phyloP scores from a whole-genome alignment of 257 asterid genomes.

The Eustoma russellianum region DNA sequence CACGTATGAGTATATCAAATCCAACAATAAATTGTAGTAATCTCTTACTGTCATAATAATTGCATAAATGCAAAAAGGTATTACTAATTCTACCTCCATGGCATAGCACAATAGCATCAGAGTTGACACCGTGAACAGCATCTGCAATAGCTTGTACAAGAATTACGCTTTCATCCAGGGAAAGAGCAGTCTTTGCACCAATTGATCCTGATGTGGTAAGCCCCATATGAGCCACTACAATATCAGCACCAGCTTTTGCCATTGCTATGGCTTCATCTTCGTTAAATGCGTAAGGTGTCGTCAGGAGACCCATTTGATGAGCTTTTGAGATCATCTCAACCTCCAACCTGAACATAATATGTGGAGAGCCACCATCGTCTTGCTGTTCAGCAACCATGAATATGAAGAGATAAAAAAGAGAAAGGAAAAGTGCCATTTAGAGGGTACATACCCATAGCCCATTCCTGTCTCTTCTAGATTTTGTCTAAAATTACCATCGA shows the following conservation, averaged over 20 bases:
- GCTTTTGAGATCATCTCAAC: conserved; percentile 94
- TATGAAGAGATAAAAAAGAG: conserved; percentile 1
- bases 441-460: conserved; percentile 63
- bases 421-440: neutral
- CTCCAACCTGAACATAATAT: conserved; percentile 52
- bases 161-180: conserved; percentile 70
- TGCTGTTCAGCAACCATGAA: conserved; percentile 1
- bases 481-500: conserved; percentile 88
- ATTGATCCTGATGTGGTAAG: conserved; percentile 91
- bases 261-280: conserved; percentile 75
- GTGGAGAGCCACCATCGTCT: conserved; percentile 5
- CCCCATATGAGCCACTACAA: conserved; percentile 97
- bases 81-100: conserved; percentile 66
- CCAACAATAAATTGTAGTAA: no score
- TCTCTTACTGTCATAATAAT: no score
- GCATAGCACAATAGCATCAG: conserved; percentile 70
- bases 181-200: conserved; percentile 84
- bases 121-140: conserved; percentile 67
- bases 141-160: conserved; percentile 92
- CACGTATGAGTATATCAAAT: no score
- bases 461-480: conserved; percentile 96
- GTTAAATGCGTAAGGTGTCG: conserved; percentile 94
- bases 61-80: neutral
- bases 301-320: conserved; percentile 84
- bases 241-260: conserved; percentile 97